Evolutionary conservation across 2,329 filamentous ascomycete genomes (phyloP).

Genomic region (Myriosclerotinia scirpicola): DNA sequence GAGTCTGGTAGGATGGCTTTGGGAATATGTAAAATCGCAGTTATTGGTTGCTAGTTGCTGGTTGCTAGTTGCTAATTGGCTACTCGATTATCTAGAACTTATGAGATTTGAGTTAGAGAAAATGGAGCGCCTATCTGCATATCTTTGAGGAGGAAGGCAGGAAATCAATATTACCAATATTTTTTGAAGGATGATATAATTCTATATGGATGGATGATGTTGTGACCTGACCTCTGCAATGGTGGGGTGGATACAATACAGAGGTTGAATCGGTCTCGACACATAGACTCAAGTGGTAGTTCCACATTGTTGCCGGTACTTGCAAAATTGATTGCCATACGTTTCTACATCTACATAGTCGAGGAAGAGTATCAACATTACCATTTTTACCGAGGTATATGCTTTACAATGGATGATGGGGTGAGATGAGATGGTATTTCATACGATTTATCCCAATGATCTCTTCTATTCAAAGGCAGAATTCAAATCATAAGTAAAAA

Average conservation of each 20-base stretch:
- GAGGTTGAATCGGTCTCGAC: neutral
- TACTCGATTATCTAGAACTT: neutral
- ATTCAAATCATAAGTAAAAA: too few relatives aligned
- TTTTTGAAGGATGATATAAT: neutral
- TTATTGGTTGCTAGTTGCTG: neutral
- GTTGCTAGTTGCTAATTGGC: neutral
- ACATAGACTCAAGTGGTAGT: neutral
- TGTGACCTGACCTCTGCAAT: neutral
- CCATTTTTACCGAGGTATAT: neutral
- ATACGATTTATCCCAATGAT: too few relatives aligned
- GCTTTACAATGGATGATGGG: too few relatives aligned
- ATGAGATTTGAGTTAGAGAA: neutral
- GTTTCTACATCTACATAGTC: neutral
- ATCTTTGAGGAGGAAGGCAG: neutral
- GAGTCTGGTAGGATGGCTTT: neutral
- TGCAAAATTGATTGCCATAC: neutral
- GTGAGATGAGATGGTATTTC: too few relatives aligned
- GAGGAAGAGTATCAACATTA: neutral
- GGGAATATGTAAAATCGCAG: neutral
- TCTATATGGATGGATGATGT: neutral
- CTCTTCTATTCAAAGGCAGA: too few relatives aligned
- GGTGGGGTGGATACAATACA: neutral
- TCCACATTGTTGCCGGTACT: neutral
- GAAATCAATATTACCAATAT: neutral
- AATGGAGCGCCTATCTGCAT: neutral